phyloP scores from a whole-genome alignment of 2,329 filamentous ascomycete species.

The Talaromyces sp. region DNA sequence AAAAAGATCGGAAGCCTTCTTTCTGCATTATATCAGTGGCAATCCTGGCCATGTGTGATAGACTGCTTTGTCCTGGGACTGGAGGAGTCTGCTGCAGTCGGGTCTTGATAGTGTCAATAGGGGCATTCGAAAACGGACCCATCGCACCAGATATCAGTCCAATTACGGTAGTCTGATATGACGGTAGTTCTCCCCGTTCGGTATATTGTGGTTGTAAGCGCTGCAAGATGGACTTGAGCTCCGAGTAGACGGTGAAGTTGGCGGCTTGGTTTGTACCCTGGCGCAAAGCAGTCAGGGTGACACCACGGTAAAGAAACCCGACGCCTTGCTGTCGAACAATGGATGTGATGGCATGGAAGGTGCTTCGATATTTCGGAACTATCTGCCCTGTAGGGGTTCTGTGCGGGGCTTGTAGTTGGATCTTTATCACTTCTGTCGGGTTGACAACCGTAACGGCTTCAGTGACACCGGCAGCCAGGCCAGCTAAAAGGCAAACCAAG shows the following conservation, averaged over 20 bases:
- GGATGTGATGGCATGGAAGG: constrained; percentile 77
- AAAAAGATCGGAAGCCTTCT: constrained; percentile 91
- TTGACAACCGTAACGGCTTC: constrained; percentile 95
- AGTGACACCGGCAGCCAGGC: constrained; percentile 89
- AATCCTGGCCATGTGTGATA: constrained; percentile 72
- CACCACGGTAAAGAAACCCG: constrained; percentile 84
- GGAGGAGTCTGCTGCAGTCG: constrained; percentile 85
- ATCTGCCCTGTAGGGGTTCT: constrained; percentile 96
- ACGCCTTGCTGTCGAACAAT: constrained; percentile 87
- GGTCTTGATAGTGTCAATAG: constrained; percentile 99
- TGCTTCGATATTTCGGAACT: constrained; percentile 95
- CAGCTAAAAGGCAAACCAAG: constrained; percentile 50
- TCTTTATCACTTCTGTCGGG: constrained; percentile 99
- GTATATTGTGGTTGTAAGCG: constrained; percentile 58
- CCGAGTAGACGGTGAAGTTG: constrained; percentile 96
- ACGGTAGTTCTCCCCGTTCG: constrained; percentile 61
- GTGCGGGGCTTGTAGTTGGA: constrained; percentile 94
- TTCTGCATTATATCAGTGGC: constrained; percentile 83
- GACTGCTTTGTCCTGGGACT: constrained; percentile 70
- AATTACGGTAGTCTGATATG: constrained; percentile 86
- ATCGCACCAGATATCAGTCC: constrained; percentile 89
- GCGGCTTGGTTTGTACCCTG: constrained; percentile 97
- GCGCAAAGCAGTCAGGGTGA: constrained; percentile 83
- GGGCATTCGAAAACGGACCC: constrained; percentile 91
- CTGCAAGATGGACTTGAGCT: constrained; percentile 77